These are phyloP conservation scores for Teunomyces cretensis DNA, from an alignment of 805 yeast species.

Conservation along the genomic window DNA sequence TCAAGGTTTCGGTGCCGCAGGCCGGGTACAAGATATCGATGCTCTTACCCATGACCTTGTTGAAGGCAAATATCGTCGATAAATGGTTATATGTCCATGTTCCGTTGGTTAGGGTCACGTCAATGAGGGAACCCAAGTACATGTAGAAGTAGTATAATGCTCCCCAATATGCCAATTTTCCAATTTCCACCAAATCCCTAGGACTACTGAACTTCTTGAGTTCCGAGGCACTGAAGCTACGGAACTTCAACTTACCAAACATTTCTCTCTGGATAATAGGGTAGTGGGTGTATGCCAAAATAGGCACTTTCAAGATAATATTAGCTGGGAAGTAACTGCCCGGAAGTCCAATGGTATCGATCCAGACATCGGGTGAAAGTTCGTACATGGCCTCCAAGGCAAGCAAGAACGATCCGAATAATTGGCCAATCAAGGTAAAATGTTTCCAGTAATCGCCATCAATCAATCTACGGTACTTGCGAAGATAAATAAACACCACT, in stretches of 20 bases:
- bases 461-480: slow-evolving; percentile 53
- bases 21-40: slow-evolving; percentile 78
- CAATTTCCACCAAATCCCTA: slow-evolving; percentile 17
- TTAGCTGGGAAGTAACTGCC: slow-evolving; percentile 72
- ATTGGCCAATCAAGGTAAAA: slow-evolving; percentile 84
- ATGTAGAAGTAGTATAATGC: slow-evolving; percentile 62
- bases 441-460: slow-evolving; percentile 73
- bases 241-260: slow-evolving; percentile 58
- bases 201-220: slow-evolving; percentile 17
- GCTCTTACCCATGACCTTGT: slow-evolving; percentile 20
- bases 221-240: slow-evolving; percentile 13
- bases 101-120: slow-evolving; percentile 73
- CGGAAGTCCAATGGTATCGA: slow-evolving; percentile 94
- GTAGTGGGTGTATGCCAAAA: slow-evolving; percentile 88
- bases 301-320: slow-evolving; percentile 63
- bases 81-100: slow-evolving; percentile 91
- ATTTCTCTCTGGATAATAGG: slow-evolving; percentile 89
- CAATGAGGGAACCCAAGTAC: slow-evolving; percentile 63
- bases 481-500: slow-evolving; percentile 61
- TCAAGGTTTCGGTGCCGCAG: slow-evolving; percentile 64
- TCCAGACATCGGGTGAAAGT: slow-evolving; percentile 83
- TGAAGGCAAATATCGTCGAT: slow-evolving; percentile 56
- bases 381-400: slow-evolving; percentile 67
- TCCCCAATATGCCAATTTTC: slow-evolving; percentile 67
- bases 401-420: slow-evolving; percentile 71